Percentiles rank a stretch among this genome's conserved stretches.
Conservation (phyloP, 441 rosid species). For the Geranium incanum region DNA sequence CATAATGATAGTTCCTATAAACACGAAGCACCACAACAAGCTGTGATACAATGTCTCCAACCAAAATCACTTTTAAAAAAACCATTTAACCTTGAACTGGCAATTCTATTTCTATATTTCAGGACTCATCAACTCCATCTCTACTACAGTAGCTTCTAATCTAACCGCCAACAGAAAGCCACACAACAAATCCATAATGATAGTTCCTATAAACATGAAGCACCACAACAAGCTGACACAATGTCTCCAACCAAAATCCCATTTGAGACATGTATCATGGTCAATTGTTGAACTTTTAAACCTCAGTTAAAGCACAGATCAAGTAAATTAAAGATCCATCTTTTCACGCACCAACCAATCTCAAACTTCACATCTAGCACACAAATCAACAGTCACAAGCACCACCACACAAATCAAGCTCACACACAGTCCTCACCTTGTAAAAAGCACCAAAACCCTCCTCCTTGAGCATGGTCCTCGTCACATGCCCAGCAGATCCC, state of each 20-base stretch:
- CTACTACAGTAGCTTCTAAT: background rate
- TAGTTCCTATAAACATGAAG: background rate
- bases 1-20: background rate
- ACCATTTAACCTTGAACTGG: background rate
- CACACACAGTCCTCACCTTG: constrained; percentile 42
- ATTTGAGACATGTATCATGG: background rate
- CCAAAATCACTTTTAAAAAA: background rate
- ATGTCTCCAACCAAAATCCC: background rate
- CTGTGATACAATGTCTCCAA: background rate
- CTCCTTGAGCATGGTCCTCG: constrained; percentile 72
- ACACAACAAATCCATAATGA: background rate
- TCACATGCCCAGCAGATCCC: constrained; percentile 78
- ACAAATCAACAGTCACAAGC: constrained; percentile 14
- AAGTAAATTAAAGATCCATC: constrained; percentile 3
- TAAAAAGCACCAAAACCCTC: constrained; percentile 87
- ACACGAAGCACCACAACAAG: background rate
- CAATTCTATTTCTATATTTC: background rate
- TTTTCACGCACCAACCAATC: background rate
- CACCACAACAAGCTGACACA: background rate
- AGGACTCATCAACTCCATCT: background rate
- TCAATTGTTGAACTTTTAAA: background rate
- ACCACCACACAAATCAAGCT: constrained; percentile 1
- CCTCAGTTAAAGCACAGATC: background rate
- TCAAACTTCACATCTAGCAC: background rate
- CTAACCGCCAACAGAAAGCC: no score